Base-by-base conservation (phyloP, 2,329 filamentous ascomycete species). In the Hymenoscyphus fraxineus region DNA sequence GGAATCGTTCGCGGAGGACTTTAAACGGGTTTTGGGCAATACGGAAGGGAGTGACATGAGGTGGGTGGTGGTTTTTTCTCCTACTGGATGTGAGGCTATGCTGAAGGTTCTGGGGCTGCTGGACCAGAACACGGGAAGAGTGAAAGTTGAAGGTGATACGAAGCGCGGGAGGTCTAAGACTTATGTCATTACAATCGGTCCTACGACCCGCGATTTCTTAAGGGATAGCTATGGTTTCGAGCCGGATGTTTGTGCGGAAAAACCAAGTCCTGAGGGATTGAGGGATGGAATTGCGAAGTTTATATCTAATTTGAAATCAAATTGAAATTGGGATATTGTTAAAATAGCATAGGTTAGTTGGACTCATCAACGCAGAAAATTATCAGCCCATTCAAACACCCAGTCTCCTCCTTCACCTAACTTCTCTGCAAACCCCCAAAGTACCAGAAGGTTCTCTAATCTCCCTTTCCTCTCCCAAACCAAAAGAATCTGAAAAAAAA, bases 171-270 rank as follows among this genome's bases (percentile, higher is more conserved):
- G 6, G 13, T 12, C 39, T 2, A 81, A 76, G 60, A 89, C 87
- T 0, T 87, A 85, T 67, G 81, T 98, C 66, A 92, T 89, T 15
- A 96, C 93, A 0, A 99, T 99, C 76, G 95, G 95, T 0, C 94
- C 95, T 13, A 99, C 95, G 19, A 99, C 95, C 12, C 83, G 88
- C 67, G 87, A 93, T 70, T 88, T 92, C 77, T 78, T 99, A 56
- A 75, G 80, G 16, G 79, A 81, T 22, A 82, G 81, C 1, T 92
- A 92, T 75, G 84, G 79, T 0, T 89, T 88, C 68, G 82, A 87
- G 70, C 87, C 91, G 0, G 88, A 94, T 74, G 89, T 91, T n/a
- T 96, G 90, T 76, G 91, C 95, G 1, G 85, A 85, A 72, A 88
- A 83, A 72, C 95, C 95, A 1, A 96, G 86, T 75, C 91, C 93